Evolutionary conservation across 1,139 yeast genomes (phyloP), one percentile per base, ranked within the genome.

Genomic region (Yamadazyma conglobata): DNA sequence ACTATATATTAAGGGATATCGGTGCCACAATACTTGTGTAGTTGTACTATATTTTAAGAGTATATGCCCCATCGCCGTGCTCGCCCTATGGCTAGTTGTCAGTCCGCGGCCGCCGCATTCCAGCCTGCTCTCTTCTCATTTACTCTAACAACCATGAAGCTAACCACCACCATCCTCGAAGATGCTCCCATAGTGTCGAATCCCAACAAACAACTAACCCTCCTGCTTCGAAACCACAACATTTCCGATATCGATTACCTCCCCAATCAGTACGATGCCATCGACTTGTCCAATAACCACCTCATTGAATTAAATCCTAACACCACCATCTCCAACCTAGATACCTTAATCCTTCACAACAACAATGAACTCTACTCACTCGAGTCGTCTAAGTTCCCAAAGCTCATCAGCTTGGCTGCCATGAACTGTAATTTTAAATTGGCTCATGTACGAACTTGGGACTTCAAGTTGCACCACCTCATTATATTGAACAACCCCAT

Each of bases 281-380:
- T 85, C 6, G 95, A 86, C 52, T 54, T 85, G 24, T 70, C 86
- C 4, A 77, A 79, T 49, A 86, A 86, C 52, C 79, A 73, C 22
- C 56, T 85, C 12, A 56, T 71, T 3, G 69, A 66, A 10, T 48
- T 86, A 6, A 15, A 21, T 10, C 67, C 73, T 6, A 68, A 69
- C 33, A 52, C 77, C 27, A 31, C 42, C 7, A 64, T 71, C 21
- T 51, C 80, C 14, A 64, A 64, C 30, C 64, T 86, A 3, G 5
- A 26, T 9, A 37, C 44, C 2, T 56, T 84, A n/a, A 46, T 78
- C 10, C 76, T 81, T 0, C 68, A 70, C 38, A 85, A 86, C 49
- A 62, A 74, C 39, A 72, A 82, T 7, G 49, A 63, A 24, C 64
- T 64, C 12, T 50, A 54, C 1, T 43, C 48, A 7, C 30, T 71